Conservation (phyloP, 306 rosid genomes). For the Gleditsia sinensis region DNA sequence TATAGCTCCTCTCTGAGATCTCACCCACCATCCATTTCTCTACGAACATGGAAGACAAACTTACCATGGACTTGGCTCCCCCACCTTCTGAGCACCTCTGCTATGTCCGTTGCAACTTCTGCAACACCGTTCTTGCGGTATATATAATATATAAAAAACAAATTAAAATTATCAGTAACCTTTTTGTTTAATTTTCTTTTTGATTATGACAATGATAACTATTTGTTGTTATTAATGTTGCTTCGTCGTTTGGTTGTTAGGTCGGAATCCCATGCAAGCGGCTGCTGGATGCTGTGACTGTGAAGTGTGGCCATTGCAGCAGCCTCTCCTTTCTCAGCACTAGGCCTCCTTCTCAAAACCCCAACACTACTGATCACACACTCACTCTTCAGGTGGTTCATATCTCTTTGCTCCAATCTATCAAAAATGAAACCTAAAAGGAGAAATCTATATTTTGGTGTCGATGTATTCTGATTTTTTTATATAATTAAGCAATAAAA, state of each 20-base stretch:
- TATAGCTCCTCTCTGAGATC: too few relatives aligned
- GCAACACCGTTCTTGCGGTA: slow-evolving; percentile 93
- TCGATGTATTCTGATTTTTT: not conserved
- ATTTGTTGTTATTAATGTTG: too few relatives aligned
- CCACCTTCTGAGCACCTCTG: slow-evolving; percentile 85
- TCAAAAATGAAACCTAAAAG: too few relatives aligned
- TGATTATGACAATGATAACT: too few relatives aligned
- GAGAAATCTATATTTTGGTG: too few relatives aligned
- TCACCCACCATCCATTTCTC: too few relatives aligned
- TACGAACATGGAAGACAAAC: slow-evolving; percentile 70
- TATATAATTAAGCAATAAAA: too few relatives aligned
- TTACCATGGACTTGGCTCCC: slow-evolving; percentile 66
- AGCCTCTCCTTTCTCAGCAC: slow-evolving; percentile 90
- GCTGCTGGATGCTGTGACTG: slow-evolving; percentile 85
- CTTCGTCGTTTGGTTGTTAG: slow-evolving; percentile 41
- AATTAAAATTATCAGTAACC: too few relatives aligned
- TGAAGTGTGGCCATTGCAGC: slow-evolving; percentile 95
- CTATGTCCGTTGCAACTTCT: slow-evolving; percentile 94
- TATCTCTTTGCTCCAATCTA: too few relatives aligned
- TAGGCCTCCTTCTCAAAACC: slow-evolving; percentile 65
- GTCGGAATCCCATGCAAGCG: slow-evolving; percentile 94
- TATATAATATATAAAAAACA: too few relatives aligned
- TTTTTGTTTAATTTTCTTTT: too few relatives aligned
- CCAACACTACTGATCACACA: slow-evolving; percentile 58
- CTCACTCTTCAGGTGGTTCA: slow-evolving; percentile 60